Base-by-base conservation (phyloP, 495 filamentous ascomycete genomes). In the Halenospora varia region DNA sequence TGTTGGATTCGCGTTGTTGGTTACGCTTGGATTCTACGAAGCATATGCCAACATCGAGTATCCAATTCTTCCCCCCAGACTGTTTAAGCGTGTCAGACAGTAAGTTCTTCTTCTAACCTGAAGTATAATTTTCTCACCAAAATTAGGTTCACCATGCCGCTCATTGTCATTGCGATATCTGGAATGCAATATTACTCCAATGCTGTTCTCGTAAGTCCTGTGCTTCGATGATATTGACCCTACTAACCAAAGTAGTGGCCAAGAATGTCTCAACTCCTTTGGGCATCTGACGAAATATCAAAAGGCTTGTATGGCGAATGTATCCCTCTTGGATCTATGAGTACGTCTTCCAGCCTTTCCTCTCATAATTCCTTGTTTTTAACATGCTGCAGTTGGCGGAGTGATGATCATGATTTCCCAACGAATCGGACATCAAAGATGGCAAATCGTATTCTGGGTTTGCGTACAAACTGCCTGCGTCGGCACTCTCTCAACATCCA, bases 161-260 rank as follows among this genome's bases (percentile, higher is more conserved):
- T 68, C 22, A 61, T 62, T 55, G 59, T 66, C 10, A 64, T 61
- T 15, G 53, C 63, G 10, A 68, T 75, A 18, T 73, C 68, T n/a
- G 70, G 67, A 24, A 71, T 71, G 57, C 65, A 73, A 2, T 77
- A 74, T 59, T 78, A 71, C 63, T 65, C 66, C 15, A 68, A 70
- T 54, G 64, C 67, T 41, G 61, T 76, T 17, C 55, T 78, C 8
- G 48, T 25, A 51, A 17, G n/a, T n/a, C n/a, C n/a, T n/a, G n/a
- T n/a, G n/a, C n/a, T n/a, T n/a, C n/a, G n/a, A n/a, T n/a, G n/a
- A n/a, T n/a, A n/a, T n/a, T n/a, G n/a, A n/a, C n/a, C n/a, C n/a
- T n/a, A n/a, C n/a, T n/a, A n/a, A n/a, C n/a, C n/a, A n/a, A n/a
- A n/a, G n/a, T n/a, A n/a, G n/a, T n/a, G n/a, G n/a, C n/a, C n/a